Evolutionary conservation across 1,139 yeast species (phyloP).

Genomic region (Pichia sp.): DNA sequence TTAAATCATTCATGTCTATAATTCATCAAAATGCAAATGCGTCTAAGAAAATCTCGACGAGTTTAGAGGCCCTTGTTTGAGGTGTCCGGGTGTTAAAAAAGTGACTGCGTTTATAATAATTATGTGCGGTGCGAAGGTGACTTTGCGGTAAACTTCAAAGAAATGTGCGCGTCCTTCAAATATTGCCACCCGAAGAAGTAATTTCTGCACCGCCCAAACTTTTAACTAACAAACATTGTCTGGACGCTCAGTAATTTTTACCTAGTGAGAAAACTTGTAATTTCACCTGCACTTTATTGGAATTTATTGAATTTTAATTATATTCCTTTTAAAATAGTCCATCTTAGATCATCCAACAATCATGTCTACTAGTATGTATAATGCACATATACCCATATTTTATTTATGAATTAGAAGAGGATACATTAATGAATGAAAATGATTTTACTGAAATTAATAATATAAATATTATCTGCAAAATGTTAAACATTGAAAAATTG

Average conservation of each 20-base stretch:
- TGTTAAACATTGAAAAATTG: background rate
- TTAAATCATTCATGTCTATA: background rate
- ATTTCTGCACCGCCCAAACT: background rate
- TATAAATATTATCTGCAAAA: background rate
- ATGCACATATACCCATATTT: background rate
- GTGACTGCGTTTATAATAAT: background rate
- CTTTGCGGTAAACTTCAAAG: no score
- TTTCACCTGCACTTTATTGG: background rate
- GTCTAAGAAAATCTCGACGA: background rate
- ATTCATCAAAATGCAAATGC: background rate
- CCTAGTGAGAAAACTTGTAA: background rate
- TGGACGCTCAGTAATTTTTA: background rate
- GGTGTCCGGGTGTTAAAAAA: background rate
- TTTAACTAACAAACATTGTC: background rate
- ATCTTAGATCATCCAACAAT: slow-evolving; percentile 1
- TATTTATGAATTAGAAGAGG: background rate
- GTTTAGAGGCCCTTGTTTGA: background rate
- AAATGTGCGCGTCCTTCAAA: background rate
- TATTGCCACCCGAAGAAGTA: background rate
- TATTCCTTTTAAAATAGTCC: background rate
- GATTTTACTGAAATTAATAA: background rate
- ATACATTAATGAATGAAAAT: background rate
- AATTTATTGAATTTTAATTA: background rate
- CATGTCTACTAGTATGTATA: slow-evolving; percentile 19
- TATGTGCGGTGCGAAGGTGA: slow-evolving; percentile 3